Base-by-base conservation (phyloP, 164 flowering plant species). In the Kalanchoe fedtschenkoi region DNA sequence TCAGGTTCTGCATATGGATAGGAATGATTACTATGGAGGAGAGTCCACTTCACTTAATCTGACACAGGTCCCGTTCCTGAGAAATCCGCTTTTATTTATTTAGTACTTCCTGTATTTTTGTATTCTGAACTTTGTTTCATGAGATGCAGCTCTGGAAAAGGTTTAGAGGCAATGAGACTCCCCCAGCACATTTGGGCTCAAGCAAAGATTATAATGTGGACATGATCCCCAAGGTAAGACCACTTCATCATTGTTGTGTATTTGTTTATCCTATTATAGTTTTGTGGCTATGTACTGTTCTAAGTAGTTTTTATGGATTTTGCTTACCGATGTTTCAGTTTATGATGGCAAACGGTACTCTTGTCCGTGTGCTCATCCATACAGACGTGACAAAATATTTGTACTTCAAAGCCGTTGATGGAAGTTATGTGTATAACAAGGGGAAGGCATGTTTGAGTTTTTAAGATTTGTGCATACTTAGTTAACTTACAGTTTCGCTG, bases 1-100 rank as follows among this genome's bases (percentile, higher is more conserved):
- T 53, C 77, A 91, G 97, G 97, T 91, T 13, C 76, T 91, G 78
- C 97, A 91, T 70, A 91, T 91, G 97, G 97, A 88, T 73, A 82
- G 93, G 69, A 88, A 91, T 80, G 97, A 91, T 65, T 86, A 90
- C 66, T 90, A 90, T 66, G 97, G 97, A 54, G 97, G 89, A 63
- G 97, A 90, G 70, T 84, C 93, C 35, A 73, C 91, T 16, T 91
- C 97, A 0, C 93, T 88, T 42, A 88, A 85, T 78, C 96, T 88
- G 28, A 69, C 68, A 66, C 97, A 90, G 95, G 97, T 90, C 21
- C n/a, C 8, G 0, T 21, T n/a, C 41, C 16, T 28, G 16, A 29
- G 46, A 14, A 42, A 0, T 44, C 34, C 4, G 2, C 24, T 4
- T 32, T 53, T 39, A 3, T 29, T 30, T 29, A 38, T 65, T 29